Evolutionary conservation across 2,329 filamentous ascomycete genomes (phyloP), one percentile per base, ranked within the genome.

Genomic region (Orbilia blumenaviensis): DNA sequence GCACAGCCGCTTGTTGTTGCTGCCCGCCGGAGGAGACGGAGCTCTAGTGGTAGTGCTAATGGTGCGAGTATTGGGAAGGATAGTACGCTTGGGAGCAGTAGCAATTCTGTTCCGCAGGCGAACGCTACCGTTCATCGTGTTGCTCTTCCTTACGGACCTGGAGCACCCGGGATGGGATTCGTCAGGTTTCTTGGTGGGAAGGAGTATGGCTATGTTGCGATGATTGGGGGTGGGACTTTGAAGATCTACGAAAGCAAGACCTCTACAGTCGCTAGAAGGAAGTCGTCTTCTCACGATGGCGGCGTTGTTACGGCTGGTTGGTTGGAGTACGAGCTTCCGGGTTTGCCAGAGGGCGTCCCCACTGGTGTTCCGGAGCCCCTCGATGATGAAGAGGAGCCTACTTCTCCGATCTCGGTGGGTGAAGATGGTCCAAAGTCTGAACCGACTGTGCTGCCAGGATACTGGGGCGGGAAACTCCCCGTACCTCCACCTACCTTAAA

Each of bases 1-100:
- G 85, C 86, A 1, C 86, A 87, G 60, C 86, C 90, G 21, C 89
- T 92, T 3, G 87, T 92, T 66, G 89, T 90, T 46, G 91, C 87
- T 41, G 89, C 91, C 7, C 87, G 88, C 66, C 83, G 86, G 71
- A 83, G 87, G 80, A 56, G 82, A 82, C 7, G 83, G 79, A 66
- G 66, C 34, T 77, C 68, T 2, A 80, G 78, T 36, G 63, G 78
- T 21, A 79, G 78, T 16, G 74, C 62, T 41, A 77, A 64, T 68
- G 83, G 85, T 32, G 84, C 85, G 1, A 86, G 85, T 64, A 82
- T 84, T 14, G 83, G 84, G 10, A 82, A 83, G 36, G 82, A 83
- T 8, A 83, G 86, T 58, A 80, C 84, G 16, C 56, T 77, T 7
- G 82, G 82, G 25, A 82, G 84, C 62, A 82, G 83, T 63, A 69